These are phyloP conservation scores for Dipodascus albidus DNA, from an alignment of 805 yeast genomes.

Conservation along the genomic window DNA sequence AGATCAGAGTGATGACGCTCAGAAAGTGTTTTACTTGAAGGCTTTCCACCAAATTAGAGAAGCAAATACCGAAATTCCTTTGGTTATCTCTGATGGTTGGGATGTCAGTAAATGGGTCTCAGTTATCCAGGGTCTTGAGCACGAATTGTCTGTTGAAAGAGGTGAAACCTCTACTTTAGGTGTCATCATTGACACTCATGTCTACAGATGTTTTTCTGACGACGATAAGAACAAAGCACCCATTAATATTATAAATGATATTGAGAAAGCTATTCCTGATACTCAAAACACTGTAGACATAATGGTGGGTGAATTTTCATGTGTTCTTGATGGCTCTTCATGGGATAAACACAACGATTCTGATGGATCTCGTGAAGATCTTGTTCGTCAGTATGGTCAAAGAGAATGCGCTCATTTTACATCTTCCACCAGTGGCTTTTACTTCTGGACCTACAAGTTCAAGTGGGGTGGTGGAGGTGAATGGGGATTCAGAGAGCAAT, in stretches of 20 bases:
- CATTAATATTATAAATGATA: conserved; percentile 46
- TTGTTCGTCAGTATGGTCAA: conserved; percentile 53
- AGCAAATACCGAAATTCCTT: conserved; percentile 47
- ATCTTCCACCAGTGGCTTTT: conserved; percentile 59
- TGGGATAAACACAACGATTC: conserved; percentile 44
- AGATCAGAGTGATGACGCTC: conserved; percentile 26
- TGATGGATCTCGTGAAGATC: conserved; percentile 36
- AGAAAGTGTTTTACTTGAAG: conserved; percentile 48
- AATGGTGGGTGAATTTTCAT: conserved; percentile 82
- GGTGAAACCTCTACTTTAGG: conserved; percentile 33
- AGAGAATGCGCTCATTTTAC: conserved; percentile 38
- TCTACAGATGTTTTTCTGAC: conserved; percentile 77
- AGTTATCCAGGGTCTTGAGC: conserved; percentile 41
- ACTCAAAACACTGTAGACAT: conserved; percentile 40
- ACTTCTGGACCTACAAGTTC: conserved; percentile 87
- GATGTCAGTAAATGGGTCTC: conserved; percentile 69
- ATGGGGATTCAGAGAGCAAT: conserved; percentile 85
- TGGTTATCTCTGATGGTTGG: conserved; percentile 91
- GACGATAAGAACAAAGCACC: conserved; percentile 58
- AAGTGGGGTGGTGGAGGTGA: conserved; percentile 89
- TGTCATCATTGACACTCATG: conserved; percentile 71
- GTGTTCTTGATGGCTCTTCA: conserved; percentile 66
- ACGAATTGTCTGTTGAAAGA: conserved; percentile 19
- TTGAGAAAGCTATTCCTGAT: conserved; percentile 28
- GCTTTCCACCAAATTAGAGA: conserved; percentile 52